A percentile compares a stretch with the other conserved stretches of the same genome.
Conservation (phyloP, 2,329 filamentous ascomycete species). For the Zymoseptoria passerinii region DNA sequence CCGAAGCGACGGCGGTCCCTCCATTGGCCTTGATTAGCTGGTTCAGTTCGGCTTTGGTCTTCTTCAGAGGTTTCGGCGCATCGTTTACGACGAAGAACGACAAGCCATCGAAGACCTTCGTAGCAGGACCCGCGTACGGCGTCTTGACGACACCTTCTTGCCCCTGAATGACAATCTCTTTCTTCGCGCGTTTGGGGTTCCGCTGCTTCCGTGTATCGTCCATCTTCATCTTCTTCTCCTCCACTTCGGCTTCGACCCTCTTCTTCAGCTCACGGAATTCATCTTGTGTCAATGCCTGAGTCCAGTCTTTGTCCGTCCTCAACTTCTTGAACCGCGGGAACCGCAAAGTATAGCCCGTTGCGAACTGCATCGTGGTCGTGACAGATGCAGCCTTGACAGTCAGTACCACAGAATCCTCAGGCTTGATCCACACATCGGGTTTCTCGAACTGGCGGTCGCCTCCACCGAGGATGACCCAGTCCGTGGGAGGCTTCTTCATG, state of each 20-base stretch:
- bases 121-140: conserved; percentile 50
- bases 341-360: conserved; percentile 66
- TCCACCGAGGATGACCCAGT: conserved; percentile 74
- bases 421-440: conserved; percentile 89
- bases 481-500: conserved; percentile 60
- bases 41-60: conserved; percentile 71
- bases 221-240: conserved; percentile 68
- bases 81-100: conserved; percentile 79
- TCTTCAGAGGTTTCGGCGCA: conserved; percentile 59
- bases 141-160: conserved; percentile 46
- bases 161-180: conserved; percentile 66
- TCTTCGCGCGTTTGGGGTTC: conserved; percentile 51
- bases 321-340: conserved; percentile 85
- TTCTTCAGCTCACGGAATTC: conserved; percentile 67
- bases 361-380: conserved; percentile 67
- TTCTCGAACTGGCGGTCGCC: conserved; percentile 65
- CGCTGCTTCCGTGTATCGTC: conserved; percentile 58
- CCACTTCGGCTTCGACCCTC: conserved; percentile 59
- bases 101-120: conserved; percentile 63
- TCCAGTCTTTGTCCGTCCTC: conserved; percentile 77
- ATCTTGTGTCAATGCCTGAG: conserved; percentile 65
- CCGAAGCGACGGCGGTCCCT: conserved; percentile 67
- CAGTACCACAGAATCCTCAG: conserved; percentile 77
- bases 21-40: conserved; percentile 74
- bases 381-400: conserved; percentile 83